These are phyloP conservation scores for Phytophthora cactorum DNA, from an alignment of 352 stramenopile genomes.

Conservation along the genomic window DNA sequence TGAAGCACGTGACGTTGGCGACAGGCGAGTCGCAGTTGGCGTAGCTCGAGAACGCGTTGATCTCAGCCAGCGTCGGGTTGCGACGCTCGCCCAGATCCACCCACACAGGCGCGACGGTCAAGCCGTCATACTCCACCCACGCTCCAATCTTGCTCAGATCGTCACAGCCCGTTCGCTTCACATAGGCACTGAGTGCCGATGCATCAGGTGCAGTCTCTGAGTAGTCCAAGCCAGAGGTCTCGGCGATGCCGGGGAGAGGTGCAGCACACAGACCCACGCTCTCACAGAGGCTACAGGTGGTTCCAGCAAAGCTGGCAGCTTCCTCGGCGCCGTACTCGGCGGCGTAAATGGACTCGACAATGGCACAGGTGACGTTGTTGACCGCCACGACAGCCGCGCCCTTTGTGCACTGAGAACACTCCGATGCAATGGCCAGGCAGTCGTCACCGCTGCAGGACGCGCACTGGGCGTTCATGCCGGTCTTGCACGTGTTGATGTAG, in stretches of 20 bases:
- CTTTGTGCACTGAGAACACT: constrained; percentile 46
- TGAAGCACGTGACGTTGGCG: constrained; percentile 62
- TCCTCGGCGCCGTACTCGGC: constrained; percentile 42
- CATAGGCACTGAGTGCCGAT: constrained; percentile 47
- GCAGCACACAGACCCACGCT: constrained; percentile 60
- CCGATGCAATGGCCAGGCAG: constrained; percentile 42
- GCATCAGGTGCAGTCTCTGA: constrained; percentile 38
- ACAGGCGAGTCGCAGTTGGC: constrained; percentile 54
- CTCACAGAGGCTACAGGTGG: constrained; percentile 54
- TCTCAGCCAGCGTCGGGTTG: constrained; percentile 67
- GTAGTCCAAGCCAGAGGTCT: constrained; percentile 69
- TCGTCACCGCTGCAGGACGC: constrained; percentile 40
- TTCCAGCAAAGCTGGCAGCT: constrained; percentile 38
- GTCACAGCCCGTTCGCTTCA: constrained; percentile 77
- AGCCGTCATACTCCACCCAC: constrained; percentile 72
- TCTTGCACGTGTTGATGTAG: constrained; percentile 54
- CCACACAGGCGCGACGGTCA: constrained; percentile 51
- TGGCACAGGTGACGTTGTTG: constrained; percentile 51
- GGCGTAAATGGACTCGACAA: constrained; percentile 51
- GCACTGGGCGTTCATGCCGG: constrained; percentile 51
- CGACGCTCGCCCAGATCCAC: constrained; percentile 53
- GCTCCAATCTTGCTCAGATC: constrained; percentile 59
- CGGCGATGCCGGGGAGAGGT: constrained; percentile 59
- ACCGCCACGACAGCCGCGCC: constrained; percentile 42
- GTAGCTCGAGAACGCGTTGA: constrained; percentile 59